These are phyloP conservation scores for Talaromyces sp. DNA, from an alignment of 2,329 filamentous ascomycete species.

Conservation along the genomic window DNA sequence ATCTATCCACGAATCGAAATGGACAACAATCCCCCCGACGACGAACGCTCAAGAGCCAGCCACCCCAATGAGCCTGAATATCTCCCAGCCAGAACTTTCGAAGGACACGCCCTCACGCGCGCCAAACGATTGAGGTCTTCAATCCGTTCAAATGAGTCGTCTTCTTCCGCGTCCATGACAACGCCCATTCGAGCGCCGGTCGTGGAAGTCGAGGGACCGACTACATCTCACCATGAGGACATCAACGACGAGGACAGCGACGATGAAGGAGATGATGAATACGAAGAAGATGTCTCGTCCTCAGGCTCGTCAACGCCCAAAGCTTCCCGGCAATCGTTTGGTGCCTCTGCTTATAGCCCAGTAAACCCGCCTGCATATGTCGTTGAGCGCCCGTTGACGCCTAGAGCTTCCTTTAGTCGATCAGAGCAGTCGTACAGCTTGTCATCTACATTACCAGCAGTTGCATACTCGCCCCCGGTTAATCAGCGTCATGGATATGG, in stretches of 20 bases:
- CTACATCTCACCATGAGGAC: neutral
- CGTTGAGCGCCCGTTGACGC: neutral
- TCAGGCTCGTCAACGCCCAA: neutral
- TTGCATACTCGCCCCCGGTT: neutral
- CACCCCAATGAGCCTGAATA: neutral
- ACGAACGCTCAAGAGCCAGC: neutral
- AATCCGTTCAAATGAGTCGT: neutral
- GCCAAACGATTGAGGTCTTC: neutral
- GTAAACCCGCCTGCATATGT: neutral
- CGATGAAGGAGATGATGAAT: neutral
- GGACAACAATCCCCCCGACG: neutral
- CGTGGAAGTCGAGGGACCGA: neutral
- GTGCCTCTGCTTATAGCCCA: neutral
- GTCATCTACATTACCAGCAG: neutral
- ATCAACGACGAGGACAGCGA: neutral
- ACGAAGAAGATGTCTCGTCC: neutral
- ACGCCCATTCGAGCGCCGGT: neutral
- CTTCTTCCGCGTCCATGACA: neutral
- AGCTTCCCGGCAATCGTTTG: neutral
- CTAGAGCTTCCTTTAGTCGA: neutral
- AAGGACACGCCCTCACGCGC: neutral
- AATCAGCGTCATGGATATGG: too few relatives aligned
- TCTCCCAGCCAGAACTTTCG: neutral
- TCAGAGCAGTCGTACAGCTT: neutral
- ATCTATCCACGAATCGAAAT: neutral